phyloP scores from a whole-genome alignment of 225 moss, liverwort and hornwort species.

The Physcomitrellopsis africana region DNA sequence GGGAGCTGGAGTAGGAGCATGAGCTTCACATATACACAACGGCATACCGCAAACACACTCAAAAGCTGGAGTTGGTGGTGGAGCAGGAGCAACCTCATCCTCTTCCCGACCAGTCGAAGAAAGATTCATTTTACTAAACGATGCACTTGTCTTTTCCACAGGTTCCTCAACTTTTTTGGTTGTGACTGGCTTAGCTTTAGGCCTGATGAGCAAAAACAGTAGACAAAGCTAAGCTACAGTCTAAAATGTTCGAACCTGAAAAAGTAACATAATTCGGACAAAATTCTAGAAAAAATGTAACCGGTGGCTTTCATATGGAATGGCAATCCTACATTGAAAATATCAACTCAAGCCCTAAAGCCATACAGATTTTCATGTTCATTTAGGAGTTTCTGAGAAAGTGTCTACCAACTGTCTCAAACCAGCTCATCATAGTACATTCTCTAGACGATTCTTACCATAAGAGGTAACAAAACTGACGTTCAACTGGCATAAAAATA shows the following conservation, averaged over 20 bases:
- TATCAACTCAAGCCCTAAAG: slow-evolving; percentile 14
- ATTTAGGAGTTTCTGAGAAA: slow-evolving; percentile 5
- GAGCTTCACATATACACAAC: slow-evolving; percentile 94
- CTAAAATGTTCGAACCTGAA: background rate
- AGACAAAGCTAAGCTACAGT: slow-evolving; percentile 14
- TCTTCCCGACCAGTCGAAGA: slow-evolving; percentile 41
- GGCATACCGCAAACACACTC: slow-evolving; percentile 98
- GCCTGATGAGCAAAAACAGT: slow-evolving; percentile 31
- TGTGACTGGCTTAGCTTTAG: slow-evolving; percentile 40
- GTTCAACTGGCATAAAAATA: slow-evolving; percentile 3
- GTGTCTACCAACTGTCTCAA: slow-evolving; percentile 7
- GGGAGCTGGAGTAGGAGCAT: slow-evolving; percentile 56
- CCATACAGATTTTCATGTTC: background rate
- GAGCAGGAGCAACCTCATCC: slow-evolving; percentile 53
- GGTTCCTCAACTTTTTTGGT: slow-evolving; percentile 32
- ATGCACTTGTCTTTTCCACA: slow-evolving; percentile 54
- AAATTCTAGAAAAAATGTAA: slow-evolving; percentile 13
- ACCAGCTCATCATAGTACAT: background rate
- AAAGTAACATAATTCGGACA: slow-evolving; percentile 17
- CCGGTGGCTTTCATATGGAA: slow-evolving; percentile 1
- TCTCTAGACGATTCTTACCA: background rate
- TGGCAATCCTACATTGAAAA: slow-evolving; percentile 6
- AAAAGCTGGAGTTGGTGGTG: slow-evolving; percentile 56
- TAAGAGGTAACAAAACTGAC: background rate
- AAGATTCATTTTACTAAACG: slow-evolving; percentile 55